Evolutionary conservation across 2,329 filamentous ascomycete genomes (phyloP), one percentile per base, ranked within the genome.

Genomic region (Arthrobotrys sphaeroides): DNA sequence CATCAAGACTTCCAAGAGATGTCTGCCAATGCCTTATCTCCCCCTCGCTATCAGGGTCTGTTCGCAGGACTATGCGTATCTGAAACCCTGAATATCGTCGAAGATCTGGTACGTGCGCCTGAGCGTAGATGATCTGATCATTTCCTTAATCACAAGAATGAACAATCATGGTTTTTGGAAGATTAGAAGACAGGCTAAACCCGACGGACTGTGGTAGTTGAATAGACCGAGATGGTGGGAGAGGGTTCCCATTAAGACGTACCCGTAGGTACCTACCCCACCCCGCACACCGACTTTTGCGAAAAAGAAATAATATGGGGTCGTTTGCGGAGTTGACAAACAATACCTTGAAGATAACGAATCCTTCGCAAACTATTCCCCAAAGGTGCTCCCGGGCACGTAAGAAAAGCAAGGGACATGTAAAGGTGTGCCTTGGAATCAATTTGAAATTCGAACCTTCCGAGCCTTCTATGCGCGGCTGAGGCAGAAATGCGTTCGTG

Each of bases 31-130:
- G 38, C 9, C 22, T 20, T 59, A 43, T 49, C 45, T 38, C 20
- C 31, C 16, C 28, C 12, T 55, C 16, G 47, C 16, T 62, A 55
- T 55, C 36, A 62, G 55, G 45, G 43, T 69, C 53, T 12, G 40
- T 61, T 69, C 53, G 42, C 42, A 53, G 22, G 13, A 13, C 26
- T 57, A 31, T 18, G n/a, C 13, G n/a, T 67, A 47, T 47, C 28
- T 45, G 20, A 26, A 61, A 69, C 59, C 59, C 68, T 73, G 68
- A 73, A 73, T 73, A 73, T 73, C 59, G 43, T 59, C 10, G 57
- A 73, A 10, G 47, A 70, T 55, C 66, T 45, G 45, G 42, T 69
- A 60, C 62, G 36, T 36, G 42, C 16, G 31, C 47, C 20, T 42
- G 42, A 20, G 53, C 43, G 12, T 16, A 22, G 18, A 31, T 5